These are phyloP conservation scores for Myriosclerotinia scirpicola DNA, from an alignment of 2,329 filamentous ascomycete genomes.

Conservation along the genomic window DNA sequence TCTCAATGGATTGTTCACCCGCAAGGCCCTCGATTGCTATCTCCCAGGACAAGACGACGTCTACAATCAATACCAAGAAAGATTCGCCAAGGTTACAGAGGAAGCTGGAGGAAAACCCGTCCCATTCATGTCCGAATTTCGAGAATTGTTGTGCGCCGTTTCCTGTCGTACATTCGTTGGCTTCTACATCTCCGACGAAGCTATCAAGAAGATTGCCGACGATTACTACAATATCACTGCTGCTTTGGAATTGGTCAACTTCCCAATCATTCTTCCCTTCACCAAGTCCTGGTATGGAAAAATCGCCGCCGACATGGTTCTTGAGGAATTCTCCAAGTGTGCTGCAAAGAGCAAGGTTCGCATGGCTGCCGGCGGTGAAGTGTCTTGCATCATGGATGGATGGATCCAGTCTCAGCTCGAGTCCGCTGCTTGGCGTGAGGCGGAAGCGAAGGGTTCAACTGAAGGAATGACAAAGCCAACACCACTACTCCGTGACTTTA, in stretches of 20 bases:
- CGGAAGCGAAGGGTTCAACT: conserved; percentile 68
- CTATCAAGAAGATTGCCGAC: conserved; percentile 90
- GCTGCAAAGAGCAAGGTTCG: conserved; percentile 90
- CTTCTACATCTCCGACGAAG: conserved; percentile 87
- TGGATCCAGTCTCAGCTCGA: conserved; percentile 90
- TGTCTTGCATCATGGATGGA: conserved; percentile 91
- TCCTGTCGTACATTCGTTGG: conserved; percentile 97
- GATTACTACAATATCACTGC: conserved; percentile 97
- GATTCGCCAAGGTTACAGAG: conserved; percentile 74
- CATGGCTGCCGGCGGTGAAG: conserved; percentile 82
- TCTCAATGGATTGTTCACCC: conserved; percentile 90
- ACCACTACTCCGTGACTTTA: conserved; percentile 81
- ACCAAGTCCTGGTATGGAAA: conserved; percentile 98
- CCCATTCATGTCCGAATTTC: conserved; percentile 89
- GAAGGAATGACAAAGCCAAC: conserved; percentile 76
- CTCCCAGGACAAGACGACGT: conserved; percentile 91
- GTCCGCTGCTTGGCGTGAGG: conserved; percentile 77
- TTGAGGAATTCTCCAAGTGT: conserved; percentile 86
- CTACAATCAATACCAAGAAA: conserved; percentile 81
- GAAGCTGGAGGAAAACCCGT: conserved; percentile 70
- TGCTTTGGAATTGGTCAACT: conserved; percentile 95
- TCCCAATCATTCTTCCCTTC: conserved; percentile 92
- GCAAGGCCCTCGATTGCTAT: conserved; percentile 81
- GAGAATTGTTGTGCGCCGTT: conserved; percentile 91
- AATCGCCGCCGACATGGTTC: conserved; percentile 89